phyloP scores from a whole-genome alignment of 2,329 filamentous ascomycete genomes.

The Aspergillus aculeatus region DNA sequence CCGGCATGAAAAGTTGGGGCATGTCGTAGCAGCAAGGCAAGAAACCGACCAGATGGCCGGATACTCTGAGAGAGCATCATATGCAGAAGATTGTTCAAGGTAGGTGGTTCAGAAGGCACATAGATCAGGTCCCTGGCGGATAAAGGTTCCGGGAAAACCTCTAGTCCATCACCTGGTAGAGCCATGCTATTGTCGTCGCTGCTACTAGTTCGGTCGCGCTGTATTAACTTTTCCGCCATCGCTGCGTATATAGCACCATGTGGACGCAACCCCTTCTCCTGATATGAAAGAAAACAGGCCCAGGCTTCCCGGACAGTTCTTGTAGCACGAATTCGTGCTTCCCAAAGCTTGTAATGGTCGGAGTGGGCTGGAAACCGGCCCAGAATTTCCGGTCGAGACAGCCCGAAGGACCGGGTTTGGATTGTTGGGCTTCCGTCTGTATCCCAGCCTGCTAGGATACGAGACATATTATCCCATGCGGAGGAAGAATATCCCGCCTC shows the following conservation, averaged over 20 bases:
- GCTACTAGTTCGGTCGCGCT: constrained; percentile 30
- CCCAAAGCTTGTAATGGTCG: constrained; percentile 49
- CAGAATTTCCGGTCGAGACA: constrained; percentile 31
- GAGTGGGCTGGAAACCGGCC: constrained; percentile 14
- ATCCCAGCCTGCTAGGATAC: constrained; percentile 62
- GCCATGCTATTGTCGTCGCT: constrained; percentile 22
- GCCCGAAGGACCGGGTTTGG: constrained; percentile 52
- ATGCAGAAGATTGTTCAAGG: constrained; percentile 50
- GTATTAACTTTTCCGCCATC: constrained; percentile 58
- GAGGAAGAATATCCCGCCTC: constrained; percentile 57
- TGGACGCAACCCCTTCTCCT: constrained; percentile 42
- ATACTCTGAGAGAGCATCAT: constrained; percentile 51
- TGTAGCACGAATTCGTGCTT: constrained; percentile 58
- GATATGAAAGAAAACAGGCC: constrained; percentile 61
- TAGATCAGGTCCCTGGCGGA: constrained; percentile 60
- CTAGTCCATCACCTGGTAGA: constrained; percentile 57
- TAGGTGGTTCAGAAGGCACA: constrained; percentile 54
- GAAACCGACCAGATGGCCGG: constrained; percentile 41
- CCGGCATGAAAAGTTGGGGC: constrained; percentile 42
- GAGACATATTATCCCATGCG: constrained; percentile 54
- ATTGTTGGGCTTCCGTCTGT: constrained; percentile 62
- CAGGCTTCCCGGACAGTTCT: constrained; percentile 63
- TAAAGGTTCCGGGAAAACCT: constrained; percentile 54
- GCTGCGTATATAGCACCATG: constrained; percentile 51
- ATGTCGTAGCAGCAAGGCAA: constrained; percentile 52